Base-by-base conservation (phyloP, 495 filamentous ascomycete genomes). In the Penicillium herquei region DNA sequence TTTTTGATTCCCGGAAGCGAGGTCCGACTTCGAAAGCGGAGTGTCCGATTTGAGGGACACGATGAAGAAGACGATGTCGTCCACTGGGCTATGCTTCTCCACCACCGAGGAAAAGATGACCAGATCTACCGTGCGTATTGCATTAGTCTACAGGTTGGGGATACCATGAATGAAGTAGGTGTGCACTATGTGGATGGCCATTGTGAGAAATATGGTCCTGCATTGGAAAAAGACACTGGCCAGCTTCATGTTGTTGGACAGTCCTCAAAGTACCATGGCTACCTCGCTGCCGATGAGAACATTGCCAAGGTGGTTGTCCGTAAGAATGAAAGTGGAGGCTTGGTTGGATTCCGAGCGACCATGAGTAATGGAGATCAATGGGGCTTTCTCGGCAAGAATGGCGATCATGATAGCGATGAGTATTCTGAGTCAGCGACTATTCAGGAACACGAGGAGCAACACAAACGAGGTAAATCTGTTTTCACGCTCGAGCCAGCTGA, bases 61-160 rank as follows among this genome's bases (percentile, higher is more conserved):
- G 17, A 3, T 3, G 21, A n/a, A 16, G 40, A 17, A 12, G 41
- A 35, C 30, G 16, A 46, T 8, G 51, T 34, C 21, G 14, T 35
- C 3, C 41, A 49, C 10, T 58, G 50, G 53, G 51, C 52, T 16
- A 62, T 57, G 57, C 52, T 60, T n/a, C 51, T 58, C 16, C 21
- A 42, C 39, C 42, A 39, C 14, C 47, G 42, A 6, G 56, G 52
- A 9, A 11, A 32, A 18, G 48, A 63, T 49, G 44, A 41, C 66
- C 12, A 62, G 26, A 17, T 60, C 16, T 30, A 65, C 12, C 59
- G 56, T 9, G 72, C 69, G 0, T 58, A 52, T 3, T 64, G 61
- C 14, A 67, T 78, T 49, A 72, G 74, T 53, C 45, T 76, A 11
- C 64, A 70, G 7, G 69, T 76, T 0, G 72, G 74, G 6, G 63